Conservation (phyloP, 2,329 filamentous ascomycete genomes). For the Beauveria caledonica region DNA sequence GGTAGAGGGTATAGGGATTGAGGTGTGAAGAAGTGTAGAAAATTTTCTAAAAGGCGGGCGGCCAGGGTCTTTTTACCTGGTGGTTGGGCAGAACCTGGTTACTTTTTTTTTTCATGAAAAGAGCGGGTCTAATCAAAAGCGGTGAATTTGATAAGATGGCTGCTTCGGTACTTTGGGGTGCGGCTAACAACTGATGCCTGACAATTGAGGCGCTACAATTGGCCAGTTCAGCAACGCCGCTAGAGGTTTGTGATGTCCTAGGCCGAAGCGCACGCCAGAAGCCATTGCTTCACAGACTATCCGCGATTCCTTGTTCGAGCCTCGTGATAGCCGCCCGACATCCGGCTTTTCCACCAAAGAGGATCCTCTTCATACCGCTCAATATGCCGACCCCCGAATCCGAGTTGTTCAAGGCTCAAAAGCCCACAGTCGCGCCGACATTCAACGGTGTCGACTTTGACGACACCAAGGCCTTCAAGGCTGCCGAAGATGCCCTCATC, state of each 20-base stretch:
- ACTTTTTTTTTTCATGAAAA: slow-evolving; percentile 26
- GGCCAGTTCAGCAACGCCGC: slow-evolving; percentile 1
- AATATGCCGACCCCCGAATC: slow-evolving; percentile 78
- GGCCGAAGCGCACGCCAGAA: slow-evolving; percentile 4
- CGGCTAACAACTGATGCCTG: slow-evolving; percentile 18
- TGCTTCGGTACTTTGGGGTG: background rate
- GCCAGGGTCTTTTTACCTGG: slow-evolving; percentile 18
- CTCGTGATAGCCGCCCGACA: slow-evolving; percentile 5
- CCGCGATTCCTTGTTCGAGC: background rate
- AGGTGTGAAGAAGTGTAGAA: slow-evolving; percentile 12
- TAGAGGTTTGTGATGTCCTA: slow-evolving; percentile 10
- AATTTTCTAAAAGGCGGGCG: slow-evolving; percentile 13
- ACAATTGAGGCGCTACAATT: slow-evolving; percentile 7
- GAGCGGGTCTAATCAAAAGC: slow-evolving; percentile 26
- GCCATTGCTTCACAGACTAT: background rate
- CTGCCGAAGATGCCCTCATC: slow-evolving; percentile 73
- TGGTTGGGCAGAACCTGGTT: slow-evolving; percentile 17
- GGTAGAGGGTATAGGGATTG: slow-evolving; percentile 11
- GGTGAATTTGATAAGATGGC: slow-evolving; percentile 23
- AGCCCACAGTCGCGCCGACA: slow-evolving; percentile 71
- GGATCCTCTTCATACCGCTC: background rate
- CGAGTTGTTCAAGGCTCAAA: slow-evolving; percentile 71
- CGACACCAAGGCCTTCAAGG: slow-evolving; percentile 72
- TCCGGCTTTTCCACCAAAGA: background rate
- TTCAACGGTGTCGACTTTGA: slow-evolving; percentile 85